Conservation (phyloP, 257 asterid genomes). For the Lavandula angustifolia region DNA sequence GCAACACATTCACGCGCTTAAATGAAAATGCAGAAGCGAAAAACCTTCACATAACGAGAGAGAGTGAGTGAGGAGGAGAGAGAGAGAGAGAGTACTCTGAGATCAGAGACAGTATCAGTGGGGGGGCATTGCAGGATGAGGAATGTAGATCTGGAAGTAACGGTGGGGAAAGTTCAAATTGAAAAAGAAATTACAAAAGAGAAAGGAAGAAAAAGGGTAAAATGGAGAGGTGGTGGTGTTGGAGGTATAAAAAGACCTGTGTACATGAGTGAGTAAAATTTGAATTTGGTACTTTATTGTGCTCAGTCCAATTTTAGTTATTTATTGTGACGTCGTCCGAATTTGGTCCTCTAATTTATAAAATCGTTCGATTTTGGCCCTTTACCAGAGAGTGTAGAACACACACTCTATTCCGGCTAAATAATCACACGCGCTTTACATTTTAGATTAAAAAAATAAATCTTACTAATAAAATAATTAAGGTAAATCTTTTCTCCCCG, state of each 20-base stretch:
- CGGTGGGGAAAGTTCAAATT: conserved; percentile 47
- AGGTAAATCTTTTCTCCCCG: too few species aligned
- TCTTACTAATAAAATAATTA: too few species aligned
- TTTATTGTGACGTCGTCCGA: too few species aligned
- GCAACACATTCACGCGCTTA: conserved; percentile 8
- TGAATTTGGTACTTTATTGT: too few species aligned
- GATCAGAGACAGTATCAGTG: conserved; percentile 62
- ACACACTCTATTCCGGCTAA: too few species aligned
- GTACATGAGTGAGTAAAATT: too few species aligned
- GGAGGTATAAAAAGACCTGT: not conserved
- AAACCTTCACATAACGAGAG: not conserved
- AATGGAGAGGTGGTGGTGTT: conserved; percentile 20
- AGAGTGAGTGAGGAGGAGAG: not conserved
- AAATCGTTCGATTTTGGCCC: too few species aligned
- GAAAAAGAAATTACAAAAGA: conserved; percentile 42
- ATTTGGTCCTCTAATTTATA: too few species aligned
- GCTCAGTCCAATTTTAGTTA: too few species aligned
- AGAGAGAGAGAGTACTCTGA: conserved; percentile 43
- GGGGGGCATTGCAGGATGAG: conserved; percentile 41
- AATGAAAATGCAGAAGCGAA: conserved; percentile 23
- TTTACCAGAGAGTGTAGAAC: too few species aligned
- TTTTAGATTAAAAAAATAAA: too few species aligned
- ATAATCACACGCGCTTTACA: too few species aligned
- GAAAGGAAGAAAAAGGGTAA: conserved; percentile 7
- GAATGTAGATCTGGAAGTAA: conserved; percentile 38